phyloP scores from a whole-genome alignment of 116 monocot species.

The Phalaenopsis hybrid region DNA sequence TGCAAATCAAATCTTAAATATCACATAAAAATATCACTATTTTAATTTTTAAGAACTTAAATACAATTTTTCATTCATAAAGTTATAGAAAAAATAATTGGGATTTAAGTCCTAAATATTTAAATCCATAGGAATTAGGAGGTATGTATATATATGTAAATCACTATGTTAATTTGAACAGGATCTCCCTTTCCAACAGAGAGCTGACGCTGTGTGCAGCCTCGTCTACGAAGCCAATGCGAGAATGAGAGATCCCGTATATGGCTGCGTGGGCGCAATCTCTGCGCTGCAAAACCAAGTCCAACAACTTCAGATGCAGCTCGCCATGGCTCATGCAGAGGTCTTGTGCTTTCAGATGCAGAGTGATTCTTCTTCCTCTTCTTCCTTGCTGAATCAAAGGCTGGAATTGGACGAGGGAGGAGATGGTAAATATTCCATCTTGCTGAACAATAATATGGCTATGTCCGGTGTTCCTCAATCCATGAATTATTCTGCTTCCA shows the following conservation, averaged over 20 bases:
- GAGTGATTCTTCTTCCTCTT: conserved; percentile 10
- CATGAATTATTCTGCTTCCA: conserved; percentile 16
- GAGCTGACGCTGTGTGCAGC: conserved; percentile 42
- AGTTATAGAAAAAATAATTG: no score
- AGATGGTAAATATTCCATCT: conserved; percentile 2
- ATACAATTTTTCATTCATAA: no score
- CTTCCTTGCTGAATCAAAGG: conserved; percentile 1
- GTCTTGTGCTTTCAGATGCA: conserved; percentile 39
- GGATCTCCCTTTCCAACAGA: conserved; percentile 72
- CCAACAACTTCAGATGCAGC: conserved; percentile 36
- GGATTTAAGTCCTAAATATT: no score
- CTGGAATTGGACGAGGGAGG: conserved; percentile 7
- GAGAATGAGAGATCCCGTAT: conserved; percentile 35
- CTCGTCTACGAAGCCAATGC: conserved; percentile 50
- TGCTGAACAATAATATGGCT: conserved; percentile 13
- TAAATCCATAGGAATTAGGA: no score
- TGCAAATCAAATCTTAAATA: no score
- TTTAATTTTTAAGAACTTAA: no score
- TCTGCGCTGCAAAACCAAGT: conserved; percentile 34
- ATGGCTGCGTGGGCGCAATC: conserved; percentile 44
- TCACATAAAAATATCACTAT: no score
- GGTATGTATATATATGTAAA: no score
- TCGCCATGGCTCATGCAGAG: conserved; percentile 39
- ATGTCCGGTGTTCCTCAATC: conserved; percentile 15
- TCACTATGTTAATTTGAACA: neutral